Evolutionary conservation across 805 yeast genomes (phyloP).

Genomic region (Candida odintsovae): DNA sequence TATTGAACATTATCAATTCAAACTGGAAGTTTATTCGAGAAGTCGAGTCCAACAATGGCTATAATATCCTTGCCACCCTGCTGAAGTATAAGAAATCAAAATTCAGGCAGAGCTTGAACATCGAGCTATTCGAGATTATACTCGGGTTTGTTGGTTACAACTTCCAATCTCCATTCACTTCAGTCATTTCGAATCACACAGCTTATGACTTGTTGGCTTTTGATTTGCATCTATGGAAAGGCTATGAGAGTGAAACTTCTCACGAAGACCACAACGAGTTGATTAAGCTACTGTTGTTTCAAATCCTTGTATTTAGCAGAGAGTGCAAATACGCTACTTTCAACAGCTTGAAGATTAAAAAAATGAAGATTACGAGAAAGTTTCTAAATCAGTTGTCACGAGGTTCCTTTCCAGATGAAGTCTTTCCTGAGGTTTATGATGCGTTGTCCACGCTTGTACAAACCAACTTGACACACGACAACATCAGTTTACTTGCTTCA

Average conservation of each 20-base stretch:
- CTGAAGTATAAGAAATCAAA: slow-evolving; percentile 37
- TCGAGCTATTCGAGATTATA: slow-evolving; percentile 44
- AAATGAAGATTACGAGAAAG: slow-evolving; percentile 41
- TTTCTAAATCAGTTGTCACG: slow-evolving; percentile 24
- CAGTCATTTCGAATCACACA: slow-evolving; percentile 47
- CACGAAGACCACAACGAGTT: slow-evolving; percentile 32
- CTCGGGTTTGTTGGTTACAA: slow-evolving; percentile 54
- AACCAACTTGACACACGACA: slow-evolving; percentile 48
- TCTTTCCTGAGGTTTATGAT: slow-evolving; percentile 32
- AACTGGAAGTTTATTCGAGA: slow-evolving; percentile 50
- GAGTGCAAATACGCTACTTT: slow-evolving; percentile 44
- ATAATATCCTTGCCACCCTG: slow-evolving; percentile 49
- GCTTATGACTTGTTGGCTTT: slow-evolving; percentile 56
- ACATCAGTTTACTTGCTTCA: slow-evolving; percentile 44
- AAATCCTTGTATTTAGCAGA: slow-evolving; percentile 48
- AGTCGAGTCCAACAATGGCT: slow-evolving; percentile 56
- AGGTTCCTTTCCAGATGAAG: slow-evolving; percentile 29
- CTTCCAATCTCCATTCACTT: slow-evolving; percentile 42
- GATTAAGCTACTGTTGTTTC: slow-evolving; percentile 48
- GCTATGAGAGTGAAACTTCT: slow-evolving; percentile 10
- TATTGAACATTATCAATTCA: slow-evolving; percentile 38
- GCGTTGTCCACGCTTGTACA: slow-evolving; percentile 36
- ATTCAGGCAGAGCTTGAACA: slow-evolving; percentile 23
- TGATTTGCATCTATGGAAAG: slow-evolving; percentile 59
- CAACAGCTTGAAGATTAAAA: slow-evolving; percentile 48